phyloP scores from a whole-genome alignment of 2,329 filamentous ascomycete species.

The Thelonectria rubi region DNA sequence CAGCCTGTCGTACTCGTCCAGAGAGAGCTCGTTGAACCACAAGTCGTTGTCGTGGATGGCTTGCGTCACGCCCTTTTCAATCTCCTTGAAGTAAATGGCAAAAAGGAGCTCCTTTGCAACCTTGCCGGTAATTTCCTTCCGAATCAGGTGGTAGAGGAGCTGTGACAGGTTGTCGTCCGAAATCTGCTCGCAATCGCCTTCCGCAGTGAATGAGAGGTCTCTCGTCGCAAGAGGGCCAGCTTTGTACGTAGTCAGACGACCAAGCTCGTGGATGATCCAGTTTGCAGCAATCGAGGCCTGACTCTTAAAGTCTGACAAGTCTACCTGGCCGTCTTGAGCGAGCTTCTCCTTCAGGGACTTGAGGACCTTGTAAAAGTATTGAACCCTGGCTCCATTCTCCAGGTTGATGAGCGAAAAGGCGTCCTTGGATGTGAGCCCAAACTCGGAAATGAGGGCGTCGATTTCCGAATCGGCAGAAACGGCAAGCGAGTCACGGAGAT shows the following conservation, averaged over 20 bases:
- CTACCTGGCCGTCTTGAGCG: conserved; percentile 31
- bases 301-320: conserved; percentile 43
- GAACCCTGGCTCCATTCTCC: conserved; percentile 79
- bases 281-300: conserved; percentile 64
- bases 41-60: conserved; percentile 58
- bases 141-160: conserved; percentile 59
- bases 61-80: conserved; percentile 54
- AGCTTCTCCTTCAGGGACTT: conserved; percentile 52
- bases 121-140: conserved; percentile 61
- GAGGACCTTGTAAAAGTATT: conserved; percentile 81
- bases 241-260: conserved; percentile 68
- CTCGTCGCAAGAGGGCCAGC: conserved; percentile 45
- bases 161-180: conserved; percentile 59
- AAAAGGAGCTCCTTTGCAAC: conserved; percentile 68
- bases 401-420: conserved; percentile 80
- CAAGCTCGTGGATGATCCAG: conserved; percentile 80
- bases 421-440: conserved; percentile 81
- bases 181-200: conserved; percentile 59
- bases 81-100: conserved; percentile 58
- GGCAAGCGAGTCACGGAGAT: conserved; percentile 71
- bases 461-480: conserved; percentile 77
- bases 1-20: conserved; percentile 58
- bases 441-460: conserved; percentile 66
- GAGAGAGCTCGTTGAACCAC: conserved; percentile 64
- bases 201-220: conserved; percentile 52